Evolutionary conservation across 2,329 filamentous ascomycete species (phyloP).

Genomic region (Penicillium occitanis): DNA sequence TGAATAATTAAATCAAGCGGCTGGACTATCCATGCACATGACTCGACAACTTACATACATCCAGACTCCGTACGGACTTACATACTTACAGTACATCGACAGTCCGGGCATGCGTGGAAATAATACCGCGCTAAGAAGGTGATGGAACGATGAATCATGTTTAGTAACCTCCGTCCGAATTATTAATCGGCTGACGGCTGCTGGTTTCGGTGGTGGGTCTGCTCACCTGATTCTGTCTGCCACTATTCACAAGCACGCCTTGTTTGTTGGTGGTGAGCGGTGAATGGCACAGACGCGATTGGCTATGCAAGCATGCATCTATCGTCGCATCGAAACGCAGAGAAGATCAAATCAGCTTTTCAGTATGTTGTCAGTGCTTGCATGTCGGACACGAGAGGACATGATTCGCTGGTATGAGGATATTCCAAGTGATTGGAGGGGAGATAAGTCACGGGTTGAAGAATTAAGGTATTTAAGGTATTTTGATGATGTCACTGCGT

Average conservation of each 20-base stretch:
- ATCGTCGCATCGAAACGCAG: no score
- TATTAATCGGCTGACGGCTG: not conserved
- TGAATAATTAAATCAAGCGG: not conserved
- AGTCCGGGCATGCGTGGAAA: not conserved
- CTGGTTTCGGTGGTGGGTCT: not conserved
- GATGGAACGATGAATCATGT: not conserved
- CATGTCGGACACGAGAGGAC: not conserved
- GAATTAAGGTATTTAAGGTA: slow-evolving; percentile 9
- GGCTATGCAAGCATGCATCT: not conserved
- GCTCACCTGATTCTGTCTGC: not conserved
- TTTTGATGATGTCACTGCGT: not conserved
- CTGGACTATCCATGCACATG: not conserved
- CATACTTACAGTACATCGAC: not conserved
- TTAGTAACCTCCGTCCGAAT: not conserved
- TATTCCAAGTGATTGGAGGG: not conserved
- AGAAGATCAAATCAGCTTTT: not conserved
- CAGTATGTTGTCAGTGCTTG: not conserved
- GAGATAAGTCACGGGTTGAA: not conserved
- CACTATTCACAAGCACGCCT: no score
- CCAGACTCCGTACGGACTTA: not conserved
- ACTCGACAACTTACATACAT: not conserved
- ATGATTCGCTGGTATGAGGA: not conserved
- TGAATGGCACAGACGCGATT: not conserved
- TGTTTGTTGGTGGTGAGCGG: not conserved
- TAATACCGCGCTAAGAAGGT: not conserved